Percentiles rank a stretch among this genome's conserved stretches.
These are phyloP conservation scores for Wickerhamomyces ciferrii DNA, from an alignment of 805 yeast species.

Conservation along the genomic window DNA sequence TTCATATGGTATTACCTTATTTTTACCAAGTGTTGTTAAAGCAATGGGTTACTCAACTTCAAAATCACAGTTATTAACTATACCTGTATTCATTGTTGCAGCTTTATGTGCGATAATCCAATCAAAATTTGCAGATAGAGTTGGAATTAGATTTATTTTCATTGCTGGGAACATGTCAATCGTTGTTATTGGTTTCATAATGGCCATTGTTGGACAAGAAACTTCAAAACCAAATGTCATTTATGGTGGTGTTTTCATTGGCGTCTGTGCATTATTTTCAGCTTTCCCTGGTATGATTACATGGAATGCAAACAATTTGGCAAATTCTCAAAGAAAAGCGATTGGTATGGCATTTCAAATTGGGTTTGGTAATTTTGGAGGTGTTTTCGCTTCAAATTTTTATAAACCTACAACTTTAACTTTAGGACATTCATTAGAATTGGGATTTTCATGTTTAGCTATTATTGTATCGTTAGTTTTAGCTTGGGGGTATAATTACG, in stretches of 20 bases:
- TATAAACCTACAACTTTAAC: conserved; percentile 24
- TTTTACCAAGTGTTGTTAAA: conserved; percentile 33
- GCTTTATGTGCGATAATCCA: conserved; percentile 17
- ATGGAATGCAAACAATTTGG: conserved; percentile 32
- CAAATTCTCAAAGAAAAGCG: conserved; percentile 31
- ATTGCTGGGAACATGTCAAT: conserved; percentile 19
- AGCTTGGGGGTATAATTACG: conserved; percentile 18
- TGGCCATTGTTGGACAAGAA: conserved; percentile 22
- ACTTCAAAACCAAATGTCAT: conserved; percentile 21
- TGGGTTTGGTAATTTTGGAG: conserved; percentile 33
- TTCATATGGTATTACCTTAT: conserved; percentile 27
- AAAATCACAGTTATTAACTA: conserved; percentile 31
- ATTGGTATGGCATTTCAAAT: conserved; percentile 35
- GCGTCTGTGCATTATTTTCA: neutral
- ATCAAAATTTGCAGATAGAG: conserved; percentile 5
- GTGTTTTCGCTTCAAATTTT: conserved; percentile 30
- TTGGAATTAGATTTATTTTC: conserved; percentile 26
- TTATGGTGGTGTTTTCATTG: conserved; percentile 14
- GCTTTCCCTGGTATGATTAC: conserved; percentile 5
- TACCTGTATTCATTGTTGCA: conserved; percentile 30
- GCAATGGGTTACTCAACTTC: conserved; percentile 30
- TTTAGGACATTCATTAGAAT: conserved; percentile 27
- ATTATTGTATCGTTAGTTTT: conserved; percentile 17
- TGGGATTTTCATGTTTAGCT: conserved; percentile 30
- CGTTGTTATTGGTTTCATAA: conserved; percentile 29